Conservation (phyloP, 306 rosid genomes). For the Sicyos baderoa region DNA sequence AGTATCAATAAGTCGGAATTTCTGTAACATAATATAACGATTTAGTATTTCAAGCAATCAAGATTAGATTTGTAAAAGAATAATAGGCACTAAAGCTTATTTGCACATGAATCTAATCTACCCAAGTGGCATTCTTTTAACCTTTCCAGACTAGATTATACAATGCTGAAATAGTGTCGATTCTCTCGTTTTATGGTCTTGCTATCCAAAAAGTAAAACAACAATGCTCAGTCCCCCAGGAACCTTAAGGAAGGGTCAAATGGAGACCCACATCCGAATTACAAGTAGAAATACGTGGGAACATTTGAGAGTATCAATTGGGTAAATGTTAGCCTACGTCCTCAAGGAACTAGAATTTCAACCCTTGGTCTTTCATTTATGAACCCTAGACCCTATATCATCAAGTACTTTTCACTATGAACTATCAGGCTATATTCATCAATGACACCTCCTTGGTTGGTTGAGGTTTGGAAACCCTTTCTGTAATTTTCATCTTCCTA, state of each 20-base stretch:
- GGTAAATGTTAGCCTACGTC: neutral
- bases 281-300: neutral
- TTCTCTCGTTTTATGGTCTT: neutral
- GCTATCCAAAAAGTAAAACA: neutral
- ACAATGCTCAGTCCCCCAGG: neutral
- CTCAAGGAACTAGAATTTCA: neutral
- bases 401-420: neutral
- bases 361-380: neutral
- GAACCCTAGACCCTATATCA: too few relatives aligned
- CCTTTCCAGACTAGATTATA: neutral
- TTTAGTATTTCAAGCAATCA: neutral
- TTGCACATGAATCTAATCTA: slow-evolving; percentile 1
- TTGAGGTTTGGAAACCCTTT: neutral
- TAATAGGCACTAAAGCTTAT: neutral
- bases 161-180: neutral
- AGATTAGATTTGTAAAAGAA: neutral
- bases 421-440: neutral
- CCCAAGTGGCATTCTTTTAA: neutral
- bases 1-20: slow-evolving; percentile 80
- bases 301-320: neutral
- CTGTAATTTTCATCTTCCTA: neutral
- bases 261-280: neutral
- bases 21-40: slow-evolving; percentile 35
- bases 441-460: neutral
- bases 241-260: neutral